Evolutionary conservation across 2,329 filamentous ascomycete species (phyloP), one percentile per base, ranked within the genome.

Genomic region (Alternaria panax): DNA sequence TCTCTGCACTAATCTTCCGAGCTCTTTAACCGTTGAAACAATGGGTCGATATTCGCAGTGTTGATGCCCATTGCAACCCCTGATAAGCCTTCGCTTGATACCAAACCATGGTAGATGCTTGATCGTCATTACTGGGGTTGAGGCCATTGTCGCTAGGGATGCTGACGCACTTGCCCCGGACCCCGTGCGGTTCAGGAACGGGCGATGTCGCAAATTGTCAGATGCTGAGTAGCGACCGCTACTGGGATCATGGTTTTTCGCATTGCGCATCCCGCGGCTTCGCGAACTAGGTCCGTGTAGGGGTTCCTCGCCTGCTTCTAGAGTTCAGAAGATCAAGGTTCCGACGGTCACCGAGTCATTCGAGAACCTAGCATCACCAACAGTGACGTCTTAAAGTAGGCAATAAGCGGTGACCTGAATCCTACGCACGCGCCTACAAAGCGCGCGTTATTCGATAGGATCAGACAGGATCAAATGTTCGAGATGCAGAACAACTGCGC

Each of bases 321-420:
- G 12, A 48, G 41, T 22, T 34, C 36, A 43, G 54, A 62, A 60
- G 51, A 68, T 66, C 63, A 62, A 50, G 56, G 59, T 52, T 63
- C 60, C 65, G 70, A 70, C 66, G 65, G 58, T 54, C 42, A 57
- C 54, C 59, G 65, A 70, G 63, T 68, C 66, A 64, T 12, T 42
- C 51, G 18, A 46, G 32, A 43, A 46, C 32, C 52, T 30, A 46
- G 38, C 45, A 22, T 56, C 41, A 12, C 34, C 24, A 48, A 36
- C 38, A 53, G 20, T 47, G 40, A 53, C 46, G 51, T 62, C 32
- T 36, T 36, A 48, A 53, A 54, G 59, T 52, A 47, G 48, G 25
- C 41, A 50, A 5, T 43, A 43, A 53, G 55, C 55, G 59, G 60
- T 51, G 53, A 64, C 36, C 34, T 38, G 20, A 42, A 51, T 47